Evolutionary conservation across 495 filamentous ascomycete species (phyloP), one percentile per base, ranked within the genome.

Genomic region (Hypoxylon rickii): DNA sequence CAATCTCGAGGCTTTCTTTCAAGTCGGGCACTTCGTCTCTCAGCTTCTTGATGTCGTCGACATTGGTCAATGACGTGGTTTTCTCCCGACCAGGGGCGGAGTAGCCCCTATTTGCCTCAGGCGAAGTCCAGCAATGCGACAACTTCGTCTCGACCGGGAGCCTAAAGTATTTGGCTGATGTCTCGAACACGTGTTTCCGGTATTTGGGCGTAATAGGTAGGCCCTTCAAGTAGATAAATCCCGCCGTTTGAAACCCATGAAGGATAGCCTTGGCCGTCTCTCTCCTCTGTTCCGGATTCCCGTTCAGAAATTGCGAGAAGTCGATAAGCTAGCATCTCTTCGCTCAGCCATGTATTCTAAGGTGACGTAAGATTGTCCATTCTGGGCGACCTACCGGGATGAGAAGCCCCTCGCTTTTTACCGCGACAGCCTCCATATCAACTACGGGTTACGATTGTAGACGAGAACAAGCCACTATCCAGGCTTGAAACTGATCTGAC

Each of bases 201-300:
- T 79, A 77, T 12, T 79, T 72, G 8, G 81, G 69, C 0, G 87
- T 77, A 48, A 97, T 88, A 20, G 82, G 75, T 63, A 90, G 87
- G 65, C 92, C 84, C 44, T 84, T 88, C 36, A 97, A 83, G 71
- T 97, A 97, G 65, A 96, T 81, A 72, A 97, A 97, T 24, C 93
- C 93, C 3, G 90, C 89, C 7, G 79, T 85, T 50, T 88, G 87
- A 74, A 97, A 96, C 15, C 89, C 92, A 17, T 82, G 62, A 18
- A 92, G 83, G 53, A 97, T 84, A 31, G 86, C 79, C 20, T 82
- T 66, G 1, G 91, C 92, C 4, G 88, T 85, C 38, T 80, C 64
- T 46, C 79, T 75, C 55, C 87, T 89, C 37, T 87, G 76, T 24
- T 81, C 68, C 0, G 83, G 74, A 12, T 79, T 80, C 3, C 85